Percentiles rank a stretch among this genome's conserved stretches.
Conservation (phyloP, 805 yeast species). For the Sungouiella thailandica region DNA sequence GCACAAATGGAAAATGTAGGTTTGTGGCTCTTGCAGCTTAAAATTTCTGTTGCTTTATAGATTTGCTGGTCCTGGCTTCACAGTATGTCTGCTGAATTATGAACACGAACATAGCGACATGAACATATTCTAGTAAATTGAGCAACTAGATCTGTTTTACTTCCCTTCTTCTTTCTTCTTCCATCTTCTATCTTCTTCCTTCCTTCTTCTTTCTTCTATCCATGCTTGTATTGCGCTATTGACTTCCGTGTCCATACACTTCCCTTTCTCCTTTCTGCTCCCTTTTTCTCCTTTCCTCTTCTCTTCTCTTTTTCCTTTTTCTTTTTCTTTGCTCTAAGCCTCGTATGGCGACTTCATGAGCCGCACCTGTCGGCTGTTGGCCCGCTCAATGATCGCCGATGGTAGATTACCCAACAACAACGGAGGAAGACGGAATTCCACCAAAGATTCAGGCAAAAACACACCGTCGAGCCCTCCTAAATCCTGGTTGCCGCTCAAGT, state of each 20-base stretch:
- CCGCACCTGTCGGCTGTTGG: slow-evolving; percentile 29
- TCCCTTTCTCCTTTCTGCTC: too few relatives aligned
- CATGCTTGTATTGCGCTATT: neutral
- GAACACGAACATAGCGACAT: too few relatives aligned
- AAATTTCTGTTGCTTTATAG: too few relatives aligned
- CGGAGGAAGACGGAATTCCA: slow-evolving; percentile 33
- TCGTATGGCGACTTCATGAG: slow-evolving; percentile 26
- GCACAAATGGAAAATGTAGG: too few relatives aligned
- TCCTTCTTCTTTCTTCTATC: neutral
- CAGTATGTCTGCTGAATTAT: too few relatives aligned
- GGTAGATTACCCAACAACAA: slow-evolving; percentile 33
- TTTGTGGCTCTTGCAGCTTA: too few relatives aligned
- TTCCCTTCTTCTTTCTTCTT: too few relatives aligned
- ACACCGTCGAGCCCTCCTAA: slow-evolving; percentile 33
- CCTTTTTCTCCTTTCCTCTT: too few relatives aligned
- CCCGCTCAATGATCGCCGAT: slow-evolving; percentile 33
- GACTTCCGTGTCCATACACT: too few relatives aligned
- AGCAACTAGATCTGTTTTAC: too few relatives aligned
- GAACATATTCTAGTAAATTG: too few relatives aligned
- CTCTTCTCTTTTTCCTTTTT: neutral
- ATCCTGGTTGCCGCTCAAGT: slow-evolving; percentile 40
- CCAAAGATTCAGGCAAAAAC: slow-evolving; percentile 32
- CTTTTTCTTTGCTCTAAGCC: neutral
- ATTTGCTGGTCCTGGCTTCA: too few relatives aligned
- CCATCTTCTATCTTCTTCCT: neutral